These are phyloP conservation scores for Herpetomonas samuelpessoai DNA, from an alignment of 208 protist species.

Conservation along the genomic window DNA sequence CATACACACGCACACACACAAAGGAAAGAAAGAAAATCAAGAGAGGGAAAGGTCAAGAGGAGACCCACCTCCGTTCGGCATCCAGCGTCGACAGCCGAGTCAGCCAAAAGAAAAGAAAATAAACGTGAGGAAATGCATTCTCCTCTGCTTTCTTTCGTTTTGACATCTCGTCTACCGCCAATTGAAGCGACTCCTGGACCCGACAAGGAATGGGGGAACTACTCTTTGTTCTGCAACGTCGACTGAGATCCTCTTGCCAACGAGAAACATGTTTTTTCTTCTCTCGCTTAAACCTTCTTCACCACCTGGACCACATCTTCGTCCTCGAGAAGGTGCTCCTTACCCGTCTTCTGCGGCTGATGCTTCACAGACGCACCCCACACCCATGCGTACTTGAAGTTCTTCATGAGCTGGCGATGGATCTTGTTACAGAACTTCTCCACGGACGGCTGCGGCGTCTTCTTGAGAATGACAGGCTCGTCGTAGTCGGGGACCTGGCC, in stretches of 20 bases:
- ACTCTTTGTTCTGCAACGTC: slow-evolving; percentile 5
- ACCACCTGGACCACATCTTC: slow-evolving; percentile 99
- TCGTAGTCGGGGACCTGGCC: slow-evolving; percentile 98
- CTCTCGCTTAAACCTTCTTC: slow-evolving; percentile 90
- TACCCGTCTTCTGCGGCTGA: slow-evolving; percentile 96
- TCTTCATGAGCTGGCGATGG: slow-evolving; percentile 95
- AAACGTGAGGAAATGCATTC: no score
- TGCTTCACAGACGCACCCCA: slow-evolving; percentile 98
- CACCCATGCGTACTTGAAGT: slow-evolving; percentile 99
- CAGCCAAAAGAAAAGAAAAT: no score
- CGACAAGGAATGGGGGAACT: no score
- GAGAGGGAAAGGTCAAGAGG: neutral
- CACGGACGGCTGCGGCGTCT: slow-evolving; percentile 81
- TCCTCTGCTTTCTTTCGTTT: no score
- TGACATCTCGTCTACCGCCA: no score
- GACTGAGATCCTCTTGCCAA: slow-evolving; percentile 5
- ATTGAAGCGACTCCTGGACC: no score
- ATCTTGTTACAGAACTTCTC: slow-evolving; percentile 97
- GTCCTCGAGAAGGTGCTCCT: slow-evolving; percentile 97
- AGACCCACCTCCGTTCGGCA: neutral
- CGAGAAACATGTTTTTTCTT: neutral
- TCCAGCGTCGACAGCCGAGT: no score
- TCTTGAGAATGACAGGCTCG: slow-evolving; percentile 96
- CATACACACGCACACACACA: slow-evolving; percentile 1
- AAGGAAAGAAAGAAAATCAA: neutral